Evolutionary conservation across 1,139 yeast species (phyloP), one percentile per base, ranked within the genome.

Genomic region (Candida sojae): DNA sequence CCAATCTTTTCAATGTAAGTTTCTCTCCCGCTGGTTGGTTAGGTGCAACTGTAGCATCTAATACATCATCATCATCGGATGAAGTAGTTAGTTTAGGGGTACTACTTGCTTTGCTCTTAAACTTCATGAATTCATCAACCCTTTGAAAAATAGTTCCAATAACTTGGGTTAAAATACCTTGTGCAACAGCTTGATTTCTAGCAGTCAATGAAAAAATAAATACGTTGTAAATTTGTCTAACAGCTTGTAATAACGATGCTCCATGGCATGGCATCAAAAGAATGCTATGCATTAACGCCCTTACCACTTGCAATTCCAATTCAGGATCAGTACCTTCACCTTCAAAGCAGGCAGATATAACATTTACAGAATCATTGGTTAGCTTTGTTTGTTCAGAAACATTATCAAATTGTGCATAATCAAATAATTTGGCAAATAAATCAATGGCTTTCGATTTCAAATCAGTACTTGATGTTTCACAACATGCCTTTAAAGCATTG

Each of bases 291-390:
- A 93, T 86, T 48, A 95, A 76, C 0, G 97, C 97, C 60, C 96
- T 83, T 32, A 92, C 88, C 13, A 93, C 93, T 67, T 95, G 99
- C 47, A 93, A 70, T 70, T 95, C 99, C 38, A 95, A 84, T 53
- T 81, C 85, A 12, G 88, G 85, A 61, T 92, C 96, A 0, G 98
- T 90, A 1, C 91, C 90, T 64, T 92, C 98, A 28, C 96, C 96
- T 52, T 86, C 90, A 65, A 89, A 92, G 56, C 96, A 88, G 21
- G 87, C 84, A 36, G 96, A 82, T 30, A 92, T 89, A 10, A 91
- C 87, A 54, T 87, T 87, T 29, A 95, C 88, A 0, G 96, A 91
- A 17, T 88, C 88, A 60, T 91, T 96, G 33, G 96, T 83, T 51
- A 91, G 64, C 26, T 80, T 78, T 25, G 83, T 77, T 45, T 77